phyloP scores from a whole-genome alignment of 2,329 filamentous ascomycete genomes.

The Talaromyces albobiverticillius region DNA sequence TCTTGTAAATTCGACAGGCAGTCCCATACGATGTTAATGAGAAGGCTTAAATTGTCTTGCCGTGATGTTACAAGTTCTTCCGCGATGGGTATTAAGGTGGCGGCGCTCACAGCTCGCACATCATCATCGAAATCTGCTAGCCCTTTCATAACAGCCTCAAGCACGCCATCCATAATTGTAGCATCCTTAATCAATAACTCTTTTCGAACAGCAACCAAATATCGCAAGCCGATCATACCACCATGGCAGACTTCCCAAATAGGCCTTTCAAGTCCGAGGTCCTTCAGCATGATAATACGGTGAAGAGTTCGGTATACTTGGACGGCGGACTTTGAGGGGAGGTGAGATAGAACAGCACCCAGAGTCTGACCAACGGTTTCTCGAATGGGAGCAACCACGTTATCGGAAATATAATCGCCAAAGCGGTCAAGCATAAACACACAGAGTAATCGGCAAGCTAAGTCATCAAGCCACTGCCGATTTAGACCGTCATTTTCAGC shows the following conservation, averaged over 20 bases:
- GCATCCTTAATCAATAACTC: slow-evolving; percentile 82
- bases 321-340: slow-evolving; percentile 75
- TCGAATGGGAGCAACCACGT: slow-evolving; percentile 90
- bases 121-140: slow-evolving; percentile 89
- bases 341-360: slow-evolving; percentile 81
- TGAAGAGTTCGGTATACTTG: slow-evolving; percentile 81
- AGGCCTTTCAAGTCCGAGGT: slow-evolving; percentile 68
- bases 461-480: slow-evolving; percentile 83
- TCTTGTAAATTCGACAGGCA: slow-evolving; percentile 96
- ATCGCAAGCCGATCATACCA: slow-evolving; percentile 94
- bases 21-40: slow-evolving; percentile 96
- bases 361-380: slow-evolving; percentile 94
- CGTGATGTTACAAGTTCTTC: slow-evolving; percentile 89
- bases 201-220: slow-evolving; percentile 91
- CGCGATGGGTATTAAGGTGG: slow-evolving; percentile 94
- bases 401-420: slow-evolving; percentile 96
- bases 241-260: slow-evolving; percentile 96
- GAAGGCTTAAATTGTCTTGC: slow-evolving; percentile 69
- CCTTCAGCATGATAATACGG: slow-evolving; percentile 86
- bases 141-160: slow-evolving; percentile 91
- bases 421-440: slow-evolving; percentile 98
- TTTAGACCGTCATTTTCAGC: slow-evolving; percentile 77
- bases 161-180: slow-evolving; percentile 86
- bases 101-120: slow-evolving; percentile 92
- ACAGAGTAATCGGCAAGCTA: slow-evolving; percentile 91